These are phyloP conservation scores for Phoenix dactylifera DNA, from an alignment of 176 grass and related monocot species.

Conservation along the genomic window DNA sequence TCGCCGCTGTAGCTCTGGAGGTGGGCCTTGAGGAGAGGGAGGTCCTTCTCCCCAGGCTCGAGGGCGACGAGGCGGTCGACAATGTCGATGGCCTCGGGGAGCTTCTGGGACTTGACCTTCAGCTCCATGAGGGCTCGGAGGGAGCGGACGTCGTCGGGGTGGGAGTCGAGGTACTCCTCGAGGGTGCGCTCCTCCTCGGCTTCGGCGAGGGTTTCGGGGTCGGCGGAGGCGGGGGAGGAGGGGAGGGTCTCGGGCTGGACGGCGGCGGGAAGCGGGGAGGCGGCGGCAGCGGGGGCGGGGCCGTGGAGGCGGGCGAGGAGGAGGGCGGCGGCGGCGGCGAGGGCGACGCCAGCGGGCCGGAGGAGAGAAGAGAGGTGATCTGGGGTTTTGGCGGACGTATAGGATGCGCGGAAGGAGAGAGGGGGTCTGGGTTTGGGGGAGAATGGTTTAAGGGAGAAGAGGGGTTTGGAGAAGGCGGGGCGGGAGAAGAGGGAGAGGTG, in stretches of 20 bases:
- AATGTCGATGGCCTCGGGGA: conserved; percentile 7
- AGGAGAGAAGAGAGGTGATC: neutral
- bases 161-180: conserved; percentile 3
- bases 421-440: neutral
- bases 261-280: neutral
- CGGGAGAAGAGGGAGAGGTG: neutral
- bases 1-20: conserved; percentile 18
- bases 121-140: conserved; percentile 16
- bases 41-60: conserved; percentile 5
- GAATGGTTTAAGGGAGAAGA: neutral
- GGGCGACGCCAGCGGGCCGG: neutral
- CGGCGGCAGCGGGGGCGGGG: neutral
- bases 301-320: neutral
- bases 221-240: neutral
- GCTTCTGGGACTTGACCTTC: conserved; percentile 3
- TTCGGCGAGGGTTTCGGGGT: conserved; percentile 1
- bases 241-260: neutral
- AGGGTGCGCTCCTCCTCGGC: conserved; percentile 8
- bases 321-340: conserved; percentile 1
- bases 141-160: neutral
- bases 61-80: conserved; percentile 10
- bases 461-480: neutral
- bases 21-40: conserved; percentile 13
- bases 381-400: too few species aligned
- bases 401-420: neutral